Evolutionary conservation across 2,329 filamentous ascomycete species (phyloP).

Genomic region (Alternaria postmessia): DNA sequence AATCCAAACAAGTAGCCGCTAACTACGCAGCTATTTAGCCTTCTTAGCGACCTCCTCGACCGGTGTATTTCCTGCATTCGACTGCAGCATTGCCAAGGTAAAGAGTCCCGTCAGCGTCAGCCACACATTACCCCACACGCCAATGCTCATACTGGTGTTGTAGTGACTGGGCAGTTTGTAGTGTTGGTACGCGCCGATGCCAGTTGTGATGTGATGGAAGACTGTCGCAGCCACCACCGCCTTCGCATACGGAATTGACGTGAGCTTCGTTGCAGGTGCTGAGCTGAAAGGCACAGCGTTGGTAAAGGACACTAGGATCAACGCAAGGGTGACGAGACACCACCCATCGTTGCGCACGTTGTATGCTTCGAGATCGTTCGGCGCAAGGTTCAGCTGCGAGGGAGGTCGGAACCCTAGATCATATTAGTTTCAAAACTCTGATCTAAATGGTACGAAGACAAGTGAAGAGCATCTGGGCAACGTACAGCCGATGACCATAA

Average conservation of each 20-base stretch:
- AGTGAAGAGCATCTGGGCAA: neutral
- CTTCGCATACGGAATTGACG: conserved; percentile 27
- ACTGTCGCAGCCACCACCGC: conserved; percentile 33
- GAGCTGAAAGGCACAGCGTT: conserved; percentile 30
- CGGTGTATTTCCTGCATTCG: conserved; percentile 13
- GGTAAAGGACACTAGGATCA: conserved; percentile 33
- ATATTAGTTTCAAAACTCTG: conserved; percentile 6
- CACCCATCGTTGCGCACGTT: conserved; percentile 37
- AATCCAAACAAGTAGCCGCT: neutral
- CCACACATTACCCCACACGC: conserved; percentile 38
- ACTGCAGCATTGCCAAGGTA: conserved; percentile 21
- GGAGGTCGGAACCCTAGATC: conserved; percentile 34
- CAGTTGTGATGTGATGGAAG: conserved; percentile 34
- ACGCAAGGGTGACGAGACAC: conserved; percentile 37
- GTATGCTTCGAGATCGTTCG: conserved; percentile 38
- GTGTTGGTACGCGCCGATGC: conserved; percentile 35
- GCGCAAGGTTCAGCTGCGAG: conserved; percentile 28
- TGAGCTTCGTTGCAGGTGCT: conserved; percentile 3
- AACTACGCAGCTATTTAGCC: conserved; percentile 5
- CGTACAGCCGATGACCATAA: conserved; percentile 37
- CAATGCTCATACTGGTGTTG: conserved; percentile 36
- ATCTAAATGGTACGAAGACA: neutral
- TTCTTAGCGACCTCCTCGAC: conserved; percentile 25
- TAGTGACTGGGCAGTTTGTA: conserved; percentile 36
- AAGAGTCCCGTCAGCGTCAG: conserved; percentile 29